phyloP scores from a whole-genome alignment of 2,329 filamentous ascomycete genomes.

The Chaetomiaceae sp. region DNA sequence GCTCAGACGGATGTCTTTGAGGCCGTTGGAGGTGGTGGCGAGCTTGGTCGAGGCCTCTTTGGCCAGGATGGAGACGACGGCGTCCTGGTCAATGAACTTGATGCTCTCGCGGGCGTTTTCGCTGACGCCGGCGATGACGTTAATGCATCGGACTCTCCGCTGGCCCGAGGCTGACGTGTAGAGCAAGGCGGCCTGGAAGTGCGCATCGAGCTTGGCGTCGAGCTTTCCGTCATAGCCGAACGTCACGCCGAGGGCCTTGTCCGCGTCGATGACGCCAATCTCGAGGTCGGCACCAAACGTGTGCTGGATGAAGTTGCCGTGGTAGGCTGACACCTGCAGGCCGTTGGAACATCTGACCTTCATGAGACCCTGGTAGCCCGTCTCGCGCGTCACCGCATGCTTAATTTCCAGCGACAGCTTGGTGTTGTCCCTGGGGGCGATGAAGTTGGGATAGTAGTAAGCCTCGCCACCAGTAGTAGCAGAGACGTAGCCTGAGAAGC shows the following conservation, averaged over 20 bases:
- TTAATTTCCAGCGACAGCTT: slow-evolving; percentile 82
- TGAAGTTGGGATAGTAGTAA: slow-evolving; percentile 96
- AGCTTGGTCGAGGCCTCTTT: slow-evolving; percentile 93
- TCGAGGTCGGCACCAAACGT: slow-evolving; percentile 93
- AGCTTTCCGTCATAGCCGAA: slow-evolving; percentile 97
- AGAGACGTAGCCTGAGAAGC: slow-evolving; percentile 65
- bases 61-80: slow-evolving; percentile 79
- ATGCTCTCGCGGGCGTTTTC: slow-evolving; percentile 79
- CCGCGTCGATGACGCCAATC: slow-evolving; percentile 85
- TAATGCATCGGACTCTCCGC: slow-evolving; percentile 85
- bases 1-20: slow-evolving; percentile 80
- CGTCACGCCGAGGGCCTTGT: slow-evolving; percentile 86
- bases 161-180: slow-evolving; percentile 91
- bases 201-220: slow-evolving; percentile 92
- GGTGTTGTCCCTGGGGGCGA: slow-evolving; percentile 76
- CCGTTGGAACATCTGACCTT: slow-evolving; percentile 98
- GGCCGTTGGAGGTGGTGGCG: slow-evolving; percentile 59
- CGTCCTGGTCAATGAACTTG: slow-evolving; percentile 94
- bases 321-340: slow-evolving; percentile 87
- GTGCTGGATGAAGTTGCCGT: slow-evolving; percentile 94
- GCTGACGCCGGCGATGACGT: slow-evolving; percentile 87
- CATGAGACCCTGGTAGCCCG: slow-evolving; percentile 93
- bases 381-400: slow-evolving; percentile 82
- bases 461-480: slow-evolving; percentile 90
- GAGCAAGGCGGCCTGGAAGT: slow-evolving; percentile 92